These are phyloP conservation scores for Eimeria sp. DNA, from an alignment of 169 alveolate species.

Conservation along the genomic window DNA sequence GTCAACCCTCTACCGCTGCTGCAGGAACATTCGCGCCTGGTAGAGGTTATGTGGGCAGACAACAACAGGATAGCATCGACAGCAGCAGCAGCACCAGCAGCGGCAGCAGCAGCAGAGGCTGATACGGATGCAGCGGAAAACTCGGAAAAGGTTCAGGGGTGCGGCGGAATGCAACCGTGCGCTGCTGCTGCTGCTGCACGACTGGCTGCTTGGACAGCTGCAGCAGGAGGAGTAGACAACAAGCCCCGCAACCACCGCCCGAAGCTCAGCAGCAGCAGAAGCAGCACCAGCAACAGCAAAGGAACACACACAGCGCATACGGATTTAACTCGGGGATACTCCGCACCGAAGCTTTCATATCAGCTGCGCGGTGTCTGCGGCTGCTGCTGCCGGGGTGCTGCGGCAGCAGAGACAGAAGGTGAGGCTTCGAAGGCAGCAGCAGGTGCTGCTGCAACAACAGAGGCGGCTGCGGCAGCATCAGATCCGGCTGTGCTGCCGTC, in stretches of 20 bases:
- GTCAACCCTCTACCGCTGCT: conserved; percentile 53
- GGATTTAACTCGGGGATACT: neutral
- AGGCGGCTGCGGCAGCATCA: conserved; percentile 68
- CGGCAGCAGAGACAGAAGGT: neutral
- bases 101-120: conserved; percentile 10
- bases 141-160: neutral
- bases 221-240: conserved; percentile 56
- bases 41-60: conserved; percentile 47
- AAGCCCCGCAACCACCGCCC: conserved; percentile 26
- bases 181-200: conserved; percentile 55
- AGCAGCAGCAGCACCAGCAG: conserved; percentile 57
- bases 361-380: conserved; percentile 50
- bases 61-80: conserved; percentile 54
- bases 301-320: neutral
- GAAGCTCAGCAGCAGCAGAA: conserved; percentile 5
- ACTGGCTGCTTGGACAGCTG: conserved; percentile 67
- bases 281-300: conserved; percentile 61
- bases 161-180: conserved; percentile 24
- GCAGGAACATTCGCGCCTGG: conserved; percentile 69
- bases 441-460: conserved; percentile 20
- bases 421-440: neutral
- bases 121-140: neutral
- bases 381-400: conserved; percentile 60
- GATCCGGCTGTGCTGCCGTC: conserved; percentile 33
- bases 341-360: neutral